Base-by-base conservation (phyloP, 2,329 filamentous ascomycete genomes). In the Cytospora chrysosperma region DNA sequence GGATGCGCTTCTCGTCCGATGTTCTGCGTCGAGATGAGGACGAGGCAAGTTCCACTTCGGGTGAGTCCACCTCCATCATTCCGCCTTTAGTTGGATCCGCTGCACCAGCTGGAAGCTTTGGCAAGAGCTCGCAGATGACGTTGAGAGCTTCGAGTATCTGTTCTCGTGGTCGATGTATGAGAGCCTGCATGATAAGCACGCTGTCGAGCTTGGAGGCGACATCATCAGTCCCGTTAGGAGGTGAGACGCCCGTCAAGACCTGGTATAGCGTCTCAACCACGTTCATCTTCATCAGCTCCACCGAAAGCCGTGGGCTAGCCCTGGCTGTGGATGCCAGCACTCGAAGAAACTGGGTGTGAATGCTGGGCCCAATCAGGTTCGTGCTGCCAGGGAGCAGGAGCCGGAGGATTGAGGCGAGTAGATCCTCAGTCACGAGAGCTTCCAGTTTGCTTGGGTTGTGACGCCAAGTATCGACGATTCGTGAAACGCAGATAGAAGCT, bases 181-280 rank as follows among this genome's bases (percentile, higher is more conserved):
- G 82, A 43, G 96, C 93, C 78, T 99, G 95, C 96, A 99, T 99
- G 71, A 99, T 95, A 53, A 99, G 86, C 61, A 98, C 94, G 72
- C 93, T 97, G 76, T 98, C 94, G 68, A 98, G 89, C 77, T 96
- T 97, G 43, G 86, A 89, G 32, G 88, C 90, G 63, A 92, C 85
- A 73, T 94, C 88, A 40, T 93, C 88, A 1, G 84, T 88, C 37
- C 89, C 91, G 67, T 82, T 85, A 0, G 95, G 95, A 1, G 95
- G 93, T 0, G 95, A 98, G 2, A 99, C 92, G 24, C 95, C 95
- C 0, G 95, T 98, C 56, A 99, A 79, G 50, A 99, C 98, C 75
- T 99, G 95, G 73, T 98, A 99, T 2, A 99, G 81, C 0, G 95
- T 99, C 76, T 98, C 95, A 28, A 99, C 95, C 60, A 99, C 90